Base-by-base conservation (phyloP, 352 stramenopile species). In the Elongisporangium senticosum region DNA sequence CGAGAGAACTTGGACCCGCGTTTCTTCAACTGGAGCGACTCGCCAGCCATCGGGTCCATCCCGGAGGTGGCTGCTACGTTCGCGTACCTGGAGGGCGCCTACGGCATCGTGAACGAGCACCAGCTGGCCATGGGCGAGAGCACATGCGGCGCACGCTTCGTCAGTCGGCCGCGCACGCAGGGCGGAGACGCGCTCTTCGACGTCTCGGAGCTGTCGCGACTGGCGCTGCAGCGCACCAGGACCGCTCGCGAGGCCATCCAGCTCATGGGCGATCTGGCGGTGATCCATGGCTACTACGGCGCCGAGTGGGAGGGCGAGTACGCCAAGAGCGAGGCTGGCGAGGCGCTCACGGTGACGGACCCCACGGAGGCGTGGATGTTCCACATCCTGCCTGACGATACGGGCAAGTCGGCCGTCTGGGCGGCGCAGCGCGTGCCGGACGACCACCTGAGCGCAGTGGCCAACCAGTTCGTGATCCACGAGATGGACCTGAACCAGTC, bases 381-480 rank as follows among this genome's bases (percentile, higher is more conserved):
- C 68, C 95, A 98, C 68, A 96, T 98, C 50, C 58, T 98, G 37
- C 87, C 93, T 0, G 93, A 98, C 62, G 90, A 97, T 55, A 98
- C 93, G 11, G 89, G 91, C 6, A 81, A 75, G 48, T 95, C 80
- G n/a, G 94, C 93, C 7, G 77, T 98, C 53, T 98, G 94, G 94
- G 94, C 80, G 10, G 95, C 95, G 14, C 90, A 98, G 77, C 86
- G 88, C 28, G 79, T 98, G 1, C 86, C 86, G 0, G 84, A 96
- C 43, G 76, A 90, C 61, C 79, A 97, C 62, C 76, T 95, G 19
- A 77, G 71, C 21, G 85, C 70, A 11, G 84, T 98, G 3, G 91
- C 91, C 10, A 98, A 98, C 69, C 86, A 97, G 72, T 98, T 98
- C 72, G 80, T 98, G 20, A 97, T 98, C 67, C 87, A 90, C 49